phyloP scores from a whole-genome alignment of 1,139 yeast genomes.

The Saccharomyces pastorianus region DNA sequence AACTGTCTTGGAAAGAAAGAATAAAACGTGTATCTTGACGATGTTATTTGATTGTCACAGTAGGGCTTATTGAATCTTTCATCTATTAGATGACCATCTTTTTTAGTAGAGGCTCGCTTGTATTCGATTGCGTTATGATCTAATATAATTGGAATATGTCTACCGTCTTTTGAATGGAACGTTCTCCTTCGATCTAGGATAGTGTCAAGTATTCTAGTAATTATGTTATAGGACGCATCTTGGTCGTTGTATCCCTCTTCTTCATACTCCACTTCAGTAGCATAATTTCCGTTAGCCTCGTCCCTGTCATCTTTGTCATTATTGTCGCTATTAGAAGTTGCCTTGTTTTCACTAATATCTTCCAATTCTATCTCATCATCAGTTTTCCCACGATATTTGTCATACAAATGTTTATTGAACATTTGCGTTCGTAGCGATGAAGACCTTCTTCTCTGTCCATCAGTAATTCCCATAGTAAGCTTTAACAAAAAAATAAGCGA shows the following conservation, averaged over 20 bases:
- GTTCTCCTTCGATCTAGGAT: constrained; percentile 28
- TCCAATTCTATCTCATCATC: constrained; percentile 29
- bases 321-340: constrained; percentile 10
- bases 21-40: constrained; percentile 76
- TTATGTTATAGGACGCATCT: constrained; percentile 13
- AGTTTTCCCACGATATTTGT: constrained; percentile 15
- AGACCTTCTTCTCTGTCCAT: constrained; percentile 51
- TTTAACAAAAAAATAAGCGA: too few relatives aligned
- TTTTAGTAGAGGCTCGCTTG: constrained; percentile 13
- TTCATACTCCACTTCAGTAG: constrained; percentile 9
- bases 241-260: constrained; percentile 10
- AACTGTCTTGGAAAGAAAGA: constrained; percentile 84
- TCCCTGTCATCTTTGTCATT: constrained; percentile 7
- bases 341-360: constrained; percentile 10
- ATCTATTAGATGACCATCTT: constrained; percentile 42
- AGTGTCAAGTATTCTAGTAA: constrained; percentile 23
- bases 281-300: constrained; percentile 8
- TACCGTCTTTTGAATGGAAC: constrained; percentile 50
- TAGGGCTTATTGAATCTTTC: constrained; percentile 59
- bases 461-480: constrained; percentile 3
- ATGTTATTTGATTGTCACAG: constrained; percentile 61
- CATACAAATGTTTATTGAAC: constrained; percentile 43
- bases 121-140: constrained; percentile 28
- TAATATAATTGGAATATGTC: constrained; percentile 61
- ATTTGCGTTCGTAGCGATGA: constrained; percentile 68